phyloP scores from a whole-genome alignment of 208 protist species.

The Acanthamoeba castellanii region DNA sequence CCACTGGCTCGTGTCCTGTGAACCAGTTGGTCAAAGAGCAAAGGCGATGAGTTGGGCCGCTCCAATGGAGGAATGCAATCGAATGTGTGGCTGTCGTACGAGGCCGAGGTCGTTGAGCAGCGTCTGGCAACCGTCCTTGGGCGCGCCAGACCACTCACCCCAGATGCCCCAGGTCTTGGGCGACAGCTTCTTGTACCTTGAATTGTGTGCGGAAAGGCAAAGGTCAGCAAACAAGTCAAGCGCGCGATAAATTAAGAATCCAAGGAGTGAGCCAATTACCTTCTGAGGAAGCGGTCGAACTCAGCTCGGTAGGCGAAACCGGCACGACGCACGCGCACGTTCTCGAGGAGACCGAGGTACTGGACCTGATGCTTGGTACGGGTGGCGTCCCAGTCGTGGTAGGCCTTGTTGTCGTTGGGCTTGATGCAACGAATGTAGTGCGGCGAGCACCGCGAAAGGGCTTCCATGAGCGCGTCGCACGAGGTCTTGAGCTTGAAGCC shows the following conservation, averaged over 20 bases:
- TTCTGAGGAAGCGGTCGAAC: slow-evolving; percentile 93
- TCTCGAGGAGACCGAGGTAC: slow-evolving; percentile 96
- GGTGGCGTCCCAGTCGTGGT: slow-evolving; percentile 90
- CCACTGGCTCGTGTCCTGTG: slow-evolving; percentile 88
- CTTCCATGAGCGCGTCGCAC: slow-evolving; percentile 91
- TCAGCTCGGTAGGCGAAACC: slow-evolving; percentile 95
- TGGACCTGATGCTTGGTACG: slow-evolving; percentile 95
- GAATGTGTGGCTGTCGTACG: slow-evolving; percentile 29
- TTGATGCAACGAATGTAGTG: slow-evolving; percentile 97
- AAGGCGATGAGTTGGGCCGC: neutral
- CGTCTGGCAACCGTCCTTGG: slow-evolving; percentile 78
- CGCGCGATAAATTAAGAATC: no score
- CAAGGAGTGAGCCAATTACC: slow-evolving; percentile 27
- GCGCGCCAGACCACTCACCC: slow-evolving; percentile 85
- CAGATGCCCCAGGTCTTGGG: slow-evolving; percentile 86
- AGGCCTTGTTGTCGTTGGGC: slow-evolving; percentile 94
- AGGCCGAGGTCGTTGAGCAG: slow-evolving; percentile 79
- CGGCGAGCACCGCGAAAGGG: slow-evolving; percentile 93
- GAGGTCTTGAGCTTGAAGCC: slow-evolving; percentile 94
- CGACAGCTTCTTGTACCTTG: slow-evolving; percentile 86
- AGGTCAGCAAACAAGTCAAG: no score
- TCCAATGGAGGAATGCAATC: neutral
- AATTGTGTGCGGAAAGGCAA: neutral
- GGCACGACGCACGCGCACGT: slow-evolving; percentile 94
- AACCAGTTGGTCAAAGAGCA: neutral